Percentiles rank a stretch among this genome's conserved stretches.
Evolutionary conservation across 306 rosid species (phyloP).

Genomic region (Myrica gale): DNA sequence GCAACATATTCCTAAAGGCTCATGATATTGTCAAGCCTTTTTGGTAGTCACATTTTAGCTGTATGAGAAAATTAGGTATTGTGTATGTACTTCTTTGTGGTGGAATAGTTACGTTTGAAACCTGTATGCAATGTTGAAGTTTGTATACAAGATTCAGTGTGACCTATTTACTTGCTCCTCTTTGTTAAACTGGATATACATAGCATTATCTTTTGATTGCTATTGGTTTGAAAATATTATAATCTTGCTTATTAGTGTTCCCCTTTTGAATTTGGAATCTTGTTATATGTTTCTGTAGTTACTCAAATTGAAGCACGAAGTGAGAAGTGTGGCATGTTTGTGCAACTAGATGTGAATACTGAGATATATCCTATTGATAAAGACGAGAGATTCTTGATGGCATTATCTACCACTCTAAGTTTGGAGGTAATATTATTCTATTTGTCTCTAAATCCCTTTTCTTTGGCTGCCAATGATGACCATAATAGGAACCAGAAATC

Average conservation of each 20-base stretch:
- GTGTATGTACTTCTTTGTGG: not conserved
- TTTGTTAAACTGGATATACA: not conserved
- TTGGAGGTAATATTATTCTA: constrained; percentile 52
- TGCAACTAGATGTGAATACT: constrained; percentile 73
- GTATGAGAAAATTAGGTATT: not conserved
- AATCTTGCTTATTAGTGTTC: too few relatives aligned
- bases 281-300: constrained; percentile 38
- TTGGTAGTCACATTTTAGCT: constrained; percentile 11
- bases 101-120: not conserved
- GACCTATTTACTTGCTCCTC: not conserved
- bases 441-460: constrained; percentile 3
- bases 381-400: constrained; percentile 68
- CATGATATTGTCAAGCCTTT: not conserved
- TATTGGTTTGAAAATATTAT: too few relatives aligned
- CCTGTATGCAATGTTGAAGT: not conserved
- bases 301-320: constrained; percentile 71
- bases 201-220: not conserved
- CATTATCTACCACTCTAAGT: constrained; percentile 65
- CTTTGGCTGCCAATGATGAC: not conserved
- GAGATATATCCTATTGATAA: constrained; percentile 71
- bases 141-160: not conserved
- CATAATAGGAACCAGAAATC: not conserved
- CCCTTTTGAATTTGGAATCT: constrained; percentile 1
- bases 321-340: constrained; percentile 61
- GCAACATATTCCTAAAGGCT: not conserved